Percentiles rank a stretch among this genome's conserved stretches.
Conservation (phyloP, 129 eudicot genomes). For the Lactuca saligna region DNA sequence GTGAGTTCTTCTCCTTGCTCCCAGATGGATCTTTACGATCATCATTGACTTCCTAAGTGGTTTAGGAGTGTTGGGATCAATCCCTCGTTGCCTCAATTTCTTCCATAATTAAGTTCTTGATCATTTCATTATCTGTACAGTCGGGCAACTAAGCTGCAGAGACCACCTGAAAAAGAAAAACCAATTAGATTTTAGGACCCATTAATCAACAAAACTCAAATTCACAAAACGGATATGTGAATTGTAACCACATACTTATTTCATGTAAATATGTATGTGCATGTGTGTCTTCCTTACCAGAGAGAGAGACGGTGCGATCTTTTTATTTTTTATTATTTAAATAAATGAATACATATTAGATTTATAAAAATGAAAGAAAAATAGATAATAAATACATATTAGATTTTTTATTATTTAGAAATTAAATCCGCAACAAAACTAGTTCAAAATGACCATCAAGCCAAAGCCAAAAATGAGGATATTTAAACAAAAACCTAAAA, state of each 20-base stretch:
- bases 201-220: background rate
- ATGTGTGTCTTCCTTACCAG: no score
- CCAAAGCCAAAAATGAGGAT: no score
- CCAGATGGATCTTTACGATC: conserved; percentile 39
- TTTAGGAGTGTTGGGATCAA: conserved; percentile 91
- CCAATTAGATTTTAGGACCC: background rate
- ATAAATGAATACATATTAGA: no score
- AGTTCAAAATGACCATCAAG: no score
- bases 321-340: no score
- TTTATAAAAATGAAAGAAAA: no score
- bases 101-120: conserved; percentile 96
- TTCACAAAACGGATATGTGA: background rate
- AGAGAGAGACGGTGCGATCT: no score
- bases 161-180: conserved; percentile 62
- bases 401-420: no score
- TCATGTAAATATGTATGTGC: background rate
- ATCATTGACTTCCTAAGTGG: conserved; percentile 50
- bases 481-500: no score
- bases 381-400: no score
- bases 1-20: conserved; percentile 36
- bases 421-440: no score
- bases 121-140: conserved; percentile 83
- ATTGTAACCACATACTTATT: conserved; percentile 56
- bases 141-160: conserved; percentile 90
- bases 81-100: conserved; percentile 85